Conservation (phyloP, 2,329 filamentous ascomycete genomes). For the Tolypocladium album region DNA sequence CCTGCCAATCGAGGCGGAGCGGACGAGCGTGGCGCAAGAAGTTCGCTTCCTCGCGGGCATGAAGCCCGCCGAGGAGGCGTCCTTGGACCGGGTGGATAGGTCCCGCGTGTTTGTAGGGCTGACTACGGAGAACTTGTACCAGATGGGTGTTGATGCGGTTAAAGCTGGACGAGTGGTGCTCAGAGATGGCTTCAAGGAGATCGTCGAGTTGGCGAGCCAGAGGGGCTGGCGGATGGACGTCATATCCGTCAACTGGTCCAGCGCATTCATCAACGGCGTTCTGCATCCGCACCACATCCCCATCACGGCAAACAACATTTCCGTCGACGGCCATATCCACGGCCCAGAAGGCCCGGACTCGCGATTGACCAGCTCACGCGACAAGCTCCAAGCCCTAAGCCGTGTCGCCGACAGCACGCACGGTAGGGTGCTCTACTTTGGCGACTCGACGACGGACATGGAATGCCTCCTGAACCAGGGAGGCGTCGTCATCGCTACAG, state of each 20-base stretch:
- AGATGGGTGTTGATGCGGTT: conserved; percentile 27
- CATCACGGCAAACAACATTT: conserved; percentile 34
- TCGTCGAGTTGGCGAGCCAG: conserved; percentile 14
- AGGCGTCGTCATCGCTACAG: conserved; percentile 36
- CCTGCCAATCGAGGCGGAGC: conserved; percentile 16
- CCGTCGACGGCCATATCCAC: conserved; percentile 25
- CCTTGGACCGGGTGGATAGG: conserved; percentile 30
- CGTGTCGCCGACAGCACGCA: conserved; percentile 12
- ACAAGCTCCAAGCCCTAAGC: conserved; percentile 34
- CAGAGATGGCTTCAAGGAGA: conserved; percentile 26
- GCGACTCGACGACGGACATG: conserved; percentile 47
- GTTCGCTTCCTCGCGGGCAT: conserved; percentile 31
- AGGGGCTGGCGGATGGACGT: conserved; percentile 29
- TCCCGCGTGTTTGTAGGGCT: conserved; percentile 35
- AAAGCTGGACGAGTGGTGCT: conserved; percentile 20
- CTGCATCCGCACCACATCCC: conserved; percentile 21
- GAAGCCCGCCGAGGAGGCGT: conserved; percentile 32
- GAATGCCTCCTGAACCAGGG: conserved; percentile 35
- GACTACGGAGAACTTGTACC: conserved; percentile 16
- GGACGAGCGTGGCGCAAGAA: conserved; percentile 27
- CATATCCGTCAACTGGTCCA: conserved; percentile 42
- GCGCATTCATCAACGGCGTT: conserved; percentile 34
- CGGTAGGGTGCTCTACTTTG: conserved; percentile 37
- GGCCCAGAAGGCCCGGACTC: conserved; percentile 23
- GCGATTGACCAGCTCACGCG: conserved; percentile 25